Base-by-base conservation (phyloP, 495 filamentous ascomycete species). In the Penicillium canariense region DNA sequence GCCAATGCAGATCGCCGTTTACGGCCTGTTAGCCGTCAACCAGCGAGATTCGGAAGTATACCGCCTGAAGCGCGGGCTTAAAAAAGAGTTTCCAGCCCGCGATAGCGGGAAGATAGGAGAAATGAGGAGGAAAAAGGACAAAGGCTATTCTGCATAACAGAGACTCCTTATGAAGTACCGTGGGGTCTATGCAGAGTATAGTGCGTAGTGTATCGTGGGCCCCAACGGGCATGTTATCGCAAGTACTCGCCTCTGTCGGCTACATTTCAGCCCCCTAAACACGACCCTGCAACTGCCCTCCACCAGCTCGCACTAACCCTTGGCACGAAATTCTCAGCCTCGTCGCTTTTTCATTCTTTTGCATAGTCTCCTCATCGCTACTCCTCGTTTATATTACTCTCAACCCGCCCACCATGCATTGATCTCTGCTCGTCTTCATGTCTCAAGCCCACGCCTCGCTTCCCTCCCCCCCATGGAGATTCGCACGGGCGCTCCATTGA, bases 371-470 rank as follows among this genome's bases (percentile, higher is more conserved):
- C 17, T 7, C 10, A 25, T n/a, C 26, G 18, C 30, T 27, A 4
- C 11, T 48, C 46, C 11, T 48, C 46, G 2, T 35, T 48, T 48
- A 26, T 26, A 35, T 15, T 14, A 7, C 30, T 8, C 26, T 17
- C 28, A n/a, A n/a, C 28, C 25, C 28, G 22, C 14, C 27, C 28
- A 30, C 28, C 27, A 56, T 45, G 20, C 52, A 23, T 27, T 40
- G 15, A 32, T 15, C n/a, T 8, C 23, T 18, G 7, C 17, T 12
- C 10, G 31, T 56, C 55, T 66, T 60, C 58, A 70, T 68, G 65
- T 62, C 62, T 68, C 55, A 36, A 59, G 46, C 60, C 43, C 35
- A 50, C 52, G 36, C 20, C n/a, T 22, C 38, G 27, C 32, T 32
- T 38, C 54, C 43, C 22, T 53, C 42, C 53, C 36, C 50, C 46